Evolutionary conservation across 2,329 filamentous ascomycete genomes (phyloP).

Genomic region (Ceratocystis diversiconidia): DNA sequence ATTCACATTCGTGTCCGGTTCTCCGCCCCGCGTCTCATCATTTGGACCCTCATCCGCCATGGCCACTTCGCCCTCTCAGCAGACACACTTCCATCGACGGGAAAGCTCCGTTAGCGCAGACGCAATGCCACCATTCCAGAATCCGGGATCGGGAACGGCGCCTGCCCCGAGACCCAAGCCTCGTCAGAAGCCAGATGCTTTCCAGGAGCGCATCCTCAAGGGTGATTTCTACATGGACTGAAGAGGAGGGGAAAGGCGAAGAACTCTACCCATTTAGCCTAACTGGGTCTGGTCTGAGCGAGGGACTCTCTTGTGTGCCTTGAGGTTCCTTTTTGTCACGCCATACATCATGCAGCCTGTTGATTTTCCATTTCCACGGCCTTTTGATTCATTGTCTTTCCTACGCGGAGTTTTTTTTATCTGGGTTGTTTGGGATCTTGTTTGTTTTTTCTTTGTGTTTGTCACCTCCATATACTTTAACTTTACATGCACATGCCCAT

Average conservation of each 20-base stretch:
- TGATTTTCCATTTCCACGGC: background rate
- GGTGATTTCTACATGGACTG: slow-evolving; percentile 98
- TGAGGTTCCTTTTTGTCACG: background rate
- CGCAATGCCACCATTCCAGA: slow-evolving; percentile 24
- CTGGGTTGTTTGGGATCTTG: background rate
- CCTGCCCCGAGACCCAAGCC: slow-evolving; percentile 36
- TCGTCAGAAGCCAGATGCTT: slow-evolving; percentile 71
- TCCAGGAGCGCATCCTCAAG: slow-evolving; percentile 93
- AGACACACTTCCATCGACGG: slow-evolving; percentile 2
- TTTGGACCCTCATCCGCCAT: background rate
- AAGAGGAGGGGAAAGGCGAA: slow-evolving; percentile 20
- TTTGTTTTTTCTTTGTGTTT: background rate
- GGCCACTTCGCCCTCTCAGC: background rate
- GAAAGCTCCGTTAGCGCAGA: slow-evolving; percentile 49
- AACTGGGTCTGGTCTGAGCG: background rate
- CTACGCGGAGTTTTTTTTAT: background rate
- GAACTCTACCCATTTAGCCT: background rate
- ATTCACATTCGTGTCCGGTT: slow-evolving; percentile 12
- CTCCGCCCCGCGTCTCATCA: slow-evolving; percentile 7
- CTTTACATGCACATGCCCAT: slow-evolving; percentile 15
- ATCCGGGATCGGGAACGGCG: background rate
- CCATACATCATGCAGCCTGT: slow-evolving; percentile 6
- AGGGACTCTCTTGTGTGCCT: background rate
- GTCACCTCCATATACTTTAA: background rate
- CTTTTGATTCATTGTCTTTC: background rate